Evolutionary conservation across 176 grass and related monocot genomes (phyloP), one percentile per base, ranked within the genome.

Genomic region (Saccharum spontaneum): DNA sequence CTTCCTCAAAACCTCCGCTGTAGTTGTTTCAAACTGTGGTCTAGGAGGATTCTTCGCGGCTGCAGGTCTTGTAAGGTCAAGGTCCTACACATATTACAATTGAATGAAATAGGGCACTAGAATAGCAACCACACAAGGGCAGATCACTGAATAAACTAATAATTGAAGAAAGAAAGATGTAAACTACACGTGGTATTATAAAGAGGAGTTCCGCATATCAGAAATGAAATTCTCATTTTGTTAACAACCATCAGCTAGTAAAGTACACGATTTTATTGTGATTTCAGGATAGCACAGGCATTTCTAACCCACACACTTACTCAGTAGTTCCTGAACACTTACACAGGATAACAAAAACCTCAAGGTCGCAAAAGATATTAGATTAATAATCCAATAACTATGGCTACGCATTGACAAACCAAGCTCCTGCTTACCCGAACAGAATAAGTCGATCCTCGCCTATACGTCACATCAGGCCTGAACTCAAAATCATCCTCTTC

Each of bases 21-120:
- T 96, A 60, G 90, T 90, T 31, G 91, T 96, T 92, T 94, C 55
- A 84, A 98, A 98, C 49, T 85, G 78, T 33, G 2, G 63, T 88
- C 79, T 87, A 79, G 79, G 87, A 17, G 65, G 70, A 7, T 70
- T 78, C 64, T 85, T 92, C 77, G 81, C 65, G 4, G 78, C 70
- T 66, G 83, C 89, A 71, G 97, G 93, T 87, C 84, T 92, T 71
- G 71, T 94, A 74, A 95, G 90, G 86, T 98, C 90, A 80, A 98
- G 93, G 85, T 98, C 97, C 93, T 98, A 70, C 31, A 79, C 36
- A 18, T 66, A 83, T 65, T 79, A 71, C 67, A 78, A 18, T 86
- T 36, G 28, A 85, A 87, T 24, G 69, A 79, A 84, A 85, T 55
- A 45, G 52, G 28, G 11, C 48, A 72, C 79, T 73, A 77, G 37